Base-by-base conservation (phyloP, 345 rosid species). In the Boechera stricta region DNA sequence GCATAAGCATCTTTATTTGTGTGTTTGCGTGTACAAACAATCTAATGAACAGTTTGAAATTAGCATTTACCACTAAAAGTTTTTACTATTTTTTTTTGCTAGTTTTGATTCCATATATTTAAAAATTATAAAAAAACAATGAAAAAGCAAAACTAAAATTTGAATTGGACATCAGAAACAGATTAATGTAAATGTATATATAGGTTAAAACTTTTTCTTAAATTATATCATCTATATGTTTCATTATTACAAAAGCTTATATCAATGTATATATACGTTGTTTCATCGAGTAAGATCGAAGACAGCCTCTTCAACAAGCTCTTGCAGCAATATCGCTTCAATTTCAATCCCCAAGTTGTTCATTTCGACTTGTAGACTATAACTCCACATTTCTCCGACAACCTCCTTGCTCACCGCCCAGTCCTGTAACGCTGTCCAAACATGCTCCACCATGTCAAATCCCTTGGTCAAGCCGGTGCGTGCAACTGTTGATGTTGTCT, bases 251-350 rank as follows among this genome's bases (percentile, higher is more conserved):
- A 57, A 49, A 67, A 75, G 63, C 73, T 67, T 47, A 29, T 38
- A 66, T 36, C 45, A 76, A 59, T 44, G 63, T 57, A 44, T 69
- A 57, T 61, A 35, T 77, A 57, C 71, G 24, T 31, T 49, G 56
- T 78, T 65, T 73, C 54, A 79, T 62, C 26, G 31, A 42, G 85
- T 79, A 75, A 89, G 65, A 64, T 87, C 89, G 24, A 77, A 79
- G 65, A 93, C 91, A 33, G 90, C 84, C 75, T 96, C 98, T 73
- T 87, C 87, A 74, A 93, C 87, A 39, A 93, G 90, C 73, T 96
- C 97, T 68, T 86, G 83, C 71, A 93, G 82, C 83, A 96, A 76
- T 62, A 77, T 82, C 81, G 80, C 67, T 79, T 87, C 93, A 64
- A 93, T 87, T 64, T 89, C 90, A 66, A 47, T 36, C 47, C 89